These are phyloP conservation scores for Fusarium phyllophilum DNA, from an alignment of 2,329 filamentous ascomycete genomes.

Conservation along the genomic window DNA sequence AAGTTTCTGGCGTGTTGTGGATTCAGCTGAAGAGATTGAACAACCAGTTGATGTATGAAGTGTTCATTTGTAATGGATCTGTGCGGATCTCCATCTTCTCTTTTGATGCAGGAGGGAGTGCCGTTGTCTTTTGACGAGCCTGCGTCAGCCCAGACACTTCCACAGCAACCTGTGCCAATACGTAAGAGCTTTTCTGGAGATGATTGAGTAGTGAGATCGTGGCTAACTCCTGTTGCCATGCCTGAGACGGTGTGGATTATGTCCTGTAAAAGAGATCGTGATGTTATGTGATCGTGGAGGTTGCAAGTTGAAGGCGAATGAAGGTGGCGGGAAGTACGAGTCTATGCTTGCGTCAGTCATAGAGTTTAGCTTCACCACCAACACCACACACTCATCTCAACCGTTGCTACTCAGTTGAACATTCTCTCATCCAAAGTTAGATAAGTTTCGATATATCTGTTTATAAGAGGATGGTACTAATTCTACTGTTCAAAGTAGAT, in stretches of 20 bases:
- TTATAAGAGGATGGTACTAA: background rate
- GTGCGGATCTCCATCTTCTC: conserved; percentile 19
- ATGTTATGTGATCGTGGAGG: background rate
- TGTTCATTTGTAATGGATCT: conserved; percentile 31
- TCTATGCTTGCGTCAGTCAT: background rate
- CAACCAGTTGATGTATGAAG: conserved; percentile 15
- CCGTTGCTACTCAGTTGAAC: background rate
- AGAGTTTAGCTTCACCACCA: background rate
- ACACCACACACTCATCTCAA: background rate
- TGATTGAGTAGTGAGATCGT: background rate
- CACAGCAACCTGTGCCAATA: conserved; percentile 25
- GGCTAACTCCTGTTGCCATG: background rate
- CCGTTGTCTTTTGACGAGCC: background rate
- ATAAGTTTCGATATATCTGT: too few species aligned
- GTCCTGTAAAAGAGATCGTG: too few species aligned
- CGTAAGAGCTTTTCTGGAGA: conserved; percentile 27
- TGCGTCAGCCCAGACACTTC: conserved; percentile 24
- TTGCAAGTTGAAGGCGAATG: background rate
- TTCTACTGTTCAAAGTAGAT: background rate
- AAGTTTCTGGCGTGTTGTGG: conserved; percentile 3
- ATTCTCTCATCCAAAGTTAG: background rate
- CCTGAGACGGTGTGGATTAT: background rate
- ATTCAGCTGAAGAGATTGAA: background rate
- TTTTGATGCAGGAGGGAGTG: conserved; percentile 29
- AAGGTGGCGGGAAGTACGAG: background rate